Conservation (phyloP, 768 basidiomycete species). For the Phallus indusiatus region DNA sequence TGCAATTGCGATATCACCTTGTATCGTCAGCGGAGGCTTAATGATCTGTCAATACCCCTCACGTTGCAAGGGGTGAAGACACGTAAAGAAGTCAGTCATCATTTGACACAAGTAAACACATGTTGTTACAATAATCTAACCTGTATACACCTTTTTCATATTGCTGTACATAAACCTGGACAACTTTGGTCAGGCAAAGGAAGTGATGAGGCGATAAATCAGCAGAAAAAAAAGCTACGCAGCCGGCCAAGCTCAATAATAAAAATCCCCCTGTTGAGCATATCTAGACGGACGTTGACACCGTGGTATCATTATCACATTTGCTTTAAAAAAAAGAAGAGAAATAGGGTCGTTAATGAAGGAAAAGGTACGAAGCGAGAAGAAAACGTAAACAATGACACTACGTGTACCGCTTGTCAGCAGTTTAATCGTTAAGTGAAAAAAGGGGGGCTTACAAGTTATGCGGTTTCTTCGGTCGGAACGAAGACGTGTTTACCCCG, state of each 20-base stretch:
- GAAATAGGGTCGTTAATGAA: conserved; percentile 2
- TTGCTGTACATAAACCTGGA: conserved; percentile 10
- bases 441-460: conserved; percentile 15
- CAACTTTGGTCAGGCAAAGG: conserved; percentile 1
- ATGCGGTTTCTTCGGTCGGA: conserved; percentile 34
- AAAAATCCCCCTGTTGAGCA: neutral
- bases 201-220: conserved; percentile 4
- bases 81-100: neutral
- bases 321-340: conserved; percentile 4
- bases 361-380: neutral
- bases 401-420: conserved; percentile 14
- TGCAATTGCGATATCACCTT: neutral
- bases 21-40: neutral
- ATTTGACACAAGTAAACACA: neutral
- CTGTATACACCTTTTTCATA: conserved; percentile 9
- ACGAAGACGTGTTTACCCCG: conserved; percentile 72
- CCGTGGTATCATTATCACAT: neutral
- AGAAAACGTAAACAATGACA: conserved; percentile 10
- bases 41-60: conserved; percentile 1
- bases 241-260: conserved; percentile 2
- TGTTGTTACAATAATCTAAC: conserved; percentile 11
- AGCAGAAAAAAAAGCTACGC: conserved; percentile 6
- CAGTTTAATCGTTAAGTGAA: conserved; percentile 15
- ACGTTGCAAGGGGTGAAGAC: neutral
- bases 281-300: neutral